phyloP scores from a whole-genome alignment of 164 flowering plant species.

The Buxus sempervirens region DNA sequence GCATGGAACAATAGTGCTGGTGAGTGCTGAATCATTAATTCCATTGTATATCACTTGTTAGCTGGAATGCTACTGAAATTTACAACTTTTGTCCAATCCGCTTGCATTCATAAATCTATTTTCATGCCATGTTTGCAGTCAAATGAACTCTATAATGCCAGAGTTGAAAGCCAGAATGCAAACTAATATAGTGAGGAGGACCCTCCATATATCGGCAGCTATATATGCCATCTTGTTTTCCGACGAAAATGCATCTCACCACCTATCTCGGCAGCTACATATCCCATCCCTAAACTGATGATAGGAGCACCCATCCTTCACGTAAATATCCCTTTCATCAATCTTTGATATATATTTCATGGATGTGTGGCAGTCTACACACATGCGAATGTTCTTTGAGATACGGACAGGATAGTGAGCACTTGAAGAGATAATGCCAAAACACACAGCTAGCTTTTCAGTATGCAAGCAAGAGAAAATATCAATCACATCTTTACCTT shows the following conservation, averaged over 20 bases:
- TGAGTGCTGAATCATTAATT: background rate
- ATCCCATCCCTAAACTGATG: conserved; percentile 36
- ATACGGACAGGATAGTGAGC: too few relatives aligned
- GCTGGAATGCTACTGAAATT: background rate
- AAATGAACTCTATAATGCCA: background rate
- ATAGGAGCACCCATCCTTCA: conserved; percentile 32
- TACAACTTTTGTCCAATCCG: background rate
- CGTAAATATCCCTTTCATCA: conserved; percentile 35
- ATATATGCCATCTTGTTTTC: background rate
- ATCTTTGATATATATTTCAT: too few relatives aligned
- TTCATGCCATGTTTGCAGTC: background rate
- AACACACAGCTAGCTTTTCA: too few relatives aligned
- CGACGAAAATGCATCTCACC: conserved; percentile 24
- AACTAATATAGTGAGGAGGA: too few relatives aligned
- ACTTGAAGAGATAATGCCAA: too few relatives aligned
- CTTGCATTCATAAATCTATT: background rate
- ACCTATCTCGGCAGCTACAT: conserved; percentile 37
- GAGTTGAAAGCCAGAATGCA: background rate
- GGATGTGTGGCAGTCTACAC: too few relatives aligned
- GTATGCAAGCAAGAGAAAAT: too few relatives aligned
- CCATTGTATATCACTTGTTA: background rate
- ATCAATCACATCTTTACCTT: too few relatives aligned
- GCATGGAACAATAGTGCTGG: too few relatives aligned
- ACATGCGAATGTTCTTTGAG: too few relatives aligned
- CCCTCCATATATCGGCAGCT: too few relatives aligned